These are phyloP conservation scores for Paraphysoderma sedebokerense DNA, from an alignment of 371 early-diverging fungal species.

Conservation along the genomic window DNA sequence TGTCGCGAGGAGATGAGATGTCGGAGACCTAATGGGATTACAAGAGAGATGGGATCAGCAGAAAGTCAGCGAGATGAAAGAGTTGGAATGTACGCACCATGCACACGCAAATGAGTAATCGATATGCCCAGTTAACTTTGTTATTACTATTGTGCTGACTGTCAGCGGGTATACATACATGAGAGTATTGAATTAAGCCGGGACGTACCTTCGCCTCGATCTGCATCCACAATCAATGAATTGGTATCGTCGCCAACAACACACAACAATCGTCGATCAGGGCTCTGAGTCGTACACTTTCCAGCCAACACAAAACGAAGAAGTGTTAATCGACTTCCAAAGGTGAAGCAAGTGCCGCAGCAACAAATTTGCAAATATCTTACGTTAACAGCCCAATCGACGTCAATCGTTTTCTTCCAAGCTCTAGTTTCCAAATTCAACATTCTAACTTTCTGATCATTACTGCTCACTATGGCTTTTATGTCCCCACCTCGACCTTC, in stretches of 20 bases:
- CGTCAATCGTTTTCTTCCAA: constrained; percentile 12
- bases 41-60: not conserved
- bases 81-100: constrained; percentile 23
- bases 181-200: not conserved
- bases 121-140: constrained; percentile 36
- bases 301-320: not conserved
- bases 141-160: too few relatives aligned
- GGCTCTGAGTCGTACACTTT: constrained; percentile 49
- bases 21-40: constrained; percentile 16
- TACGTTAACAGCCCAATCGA: constrained; percentile 55
- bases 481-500: constrained; percentile 15
- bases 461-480: constrained; percentile 36
- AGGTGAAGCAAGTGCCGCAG: not conserved
- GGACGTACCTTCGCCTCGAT: constrained; percentile 25
- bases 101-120: constrained; percentile 70
- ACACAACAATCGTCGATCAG: constrained; percentile 42
- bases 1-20: constrained; percentile 49
- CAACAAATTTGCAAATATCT: not conserved
- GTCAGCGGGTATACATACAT: too few relatives aligned
- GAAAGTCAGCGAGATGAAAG: not conserved
- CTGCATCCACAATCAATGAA: constrained; percentile 32
- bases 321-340: not conserved
- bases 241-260: constrained; percentile 55
- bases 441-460: constrained; percentile 30
- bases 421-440: constrained; percentile 27